phyloP scores from a whole-genome alignment of 495 filamentous ascomycete genomes.

The Parachaetomium inaequale region DNA sequence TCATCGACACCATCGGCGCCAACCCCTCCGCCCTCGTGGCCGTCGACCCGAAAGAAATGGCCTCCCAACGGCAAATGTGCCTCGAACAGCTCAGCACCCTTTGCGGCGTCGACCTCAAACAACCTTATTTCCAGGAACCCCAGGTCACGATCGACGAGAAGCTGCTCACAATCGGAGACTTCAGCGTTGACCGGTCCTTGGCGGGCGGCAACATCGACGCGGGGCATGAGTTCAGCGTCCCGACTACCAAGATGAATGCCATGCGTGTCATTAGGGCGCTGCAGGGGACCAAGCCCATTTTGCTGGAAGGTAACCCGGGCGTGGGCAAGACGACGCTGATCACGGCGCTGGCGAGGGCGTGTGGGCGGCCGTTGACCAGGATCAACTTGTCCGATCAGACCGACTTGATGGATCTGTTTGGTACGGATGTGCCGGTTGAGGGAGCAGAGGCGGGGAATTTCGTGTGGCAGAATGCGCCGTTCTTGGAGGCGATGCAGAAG shows the following conservation, averaged over 20 bases:
- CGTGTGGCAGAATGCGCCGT: slow-evolving; percentile 91
- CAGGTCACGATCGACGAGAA: slow-evolving; percentile 43
- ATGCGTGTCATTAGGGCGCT: slow-evolving; percentile 90
- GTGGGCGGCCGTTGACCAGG: slow-evolving; percentile 76
- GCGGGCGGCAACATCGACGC: slow-evolving; percentile 47
- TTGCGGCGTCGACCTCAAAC: slow-evolving; percentile 57
- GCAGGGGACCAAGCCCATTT: slow-evolving; percentile 81
- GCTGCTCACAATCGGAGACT: slow-evolving; percentile 64
- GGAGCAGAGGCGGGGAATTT: slow-evolving; percentile 84
- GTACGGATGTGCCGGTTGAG: slow-evolving; percentile 92
- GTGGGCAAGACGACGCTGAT: slow-evolving; percentile 96
- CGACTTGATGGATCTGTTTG: slow-evolving; percentile 94
- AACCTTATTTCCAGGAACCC: slow-evolving; percentile 58
- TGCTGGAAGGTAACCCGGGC: slow-evolving; percentile 92
- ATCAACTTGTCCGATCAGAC: slow-evolving; percentile 98
- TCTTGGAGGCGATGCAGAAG: slow-evolving; percentile 90
- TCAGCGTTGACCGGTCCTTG: slow-evolving; percentile 56
- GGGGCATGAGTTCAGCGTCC: slow-evolving; percentile 76
- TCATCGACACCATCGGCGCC: slow-evolving; percentile 89
- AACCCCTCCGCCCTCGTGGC: slow-evolving; percentile 84
- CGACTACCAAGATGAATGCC: slow-evolving; percentile 82
- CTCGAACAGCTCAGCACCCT: slow-evolving; percentile 67
- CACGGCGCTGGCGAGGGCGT: slow-evolving; percentile 71
- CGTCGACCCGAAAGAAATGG: slow-evolving; percentile 55
- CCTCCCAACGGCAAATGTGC: slow-evolving; percentile 62